These are phyloP conservation scores for Pseudonitzschia multiseries DNA, from an alignment of 108 stramenopile genomes.

Conservation along the genomic window DNA sequence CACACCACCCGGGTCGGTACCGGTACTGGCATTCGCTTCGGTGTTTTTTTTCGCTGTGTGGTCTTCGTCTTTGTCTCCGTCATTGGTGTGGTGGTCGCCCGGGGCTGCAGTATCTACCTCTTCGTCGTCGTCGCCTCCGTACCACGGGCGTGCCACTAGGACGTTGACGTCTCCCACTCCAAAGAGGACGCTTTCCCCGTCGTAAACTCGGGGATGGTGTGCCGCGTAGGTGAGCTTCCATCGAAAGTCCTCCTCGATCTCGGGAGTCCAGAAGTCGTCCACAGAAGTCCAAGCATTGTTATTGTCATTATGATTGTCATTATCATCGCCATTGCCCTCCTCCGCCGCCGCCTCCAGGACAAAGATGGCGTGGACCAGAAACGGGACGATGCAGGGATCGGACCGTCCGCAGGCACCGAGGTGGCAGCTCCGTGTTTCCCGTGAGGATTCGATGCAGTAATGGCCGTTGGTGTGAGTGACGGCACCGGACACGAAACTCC, in stretches of 20 bases:
- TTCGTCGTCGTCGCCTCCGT: slow-evolving; percentile 1
- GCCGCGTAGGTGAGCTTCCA: slow-evolving; percentile 17
- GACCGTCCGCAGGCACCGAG: slow-evolving; percentile 63
- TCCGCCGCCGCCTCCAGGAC: slow-evolving; percentile 32
- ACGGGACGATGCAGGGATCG: slow-evolving; percentile 75
- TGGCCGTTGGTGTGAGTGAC: slow-evolving; percentile 37
- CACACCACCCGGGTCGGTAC: no score
- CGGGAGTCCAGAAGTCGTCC: slow-evolving; percentile 9
- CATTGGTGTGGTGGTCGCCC: background rate
- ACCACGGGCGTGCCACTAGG: slow-evolving; percentile 40
- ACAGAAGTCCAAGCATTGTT: background rate
- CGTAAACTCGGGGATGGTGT: slow-evolving; percentile 6
- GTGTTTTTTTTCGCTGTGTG: no score
- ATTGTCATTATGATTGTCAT: no score
- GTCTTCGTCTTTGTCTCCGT: background rate
- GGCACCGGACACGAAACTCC: slow-evolving; percentile 26
- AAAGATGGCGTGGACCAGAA: slow-evolving; percentile 68
- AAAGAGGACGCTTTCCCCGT: slow-evolving; percentile 9
- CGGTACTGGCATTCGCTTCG: slow-evolving; percentile 1
- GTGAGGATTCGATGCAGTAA: slow-evolving; percentile 55
- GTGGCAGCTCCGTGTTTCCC: slow-evolving; percentile 64
- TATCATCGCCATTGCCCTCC: background rate
- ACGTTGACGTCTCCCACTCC: slow-evolving; percentile 47
- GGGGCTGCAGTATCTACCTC: no score
- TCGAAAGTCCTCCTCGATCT: slow-evolving; percentile 23